phyloP scores from a whole-genome alignment of 495 filamentous ascomycete species.

The Penicillium goetzii region DNA sequence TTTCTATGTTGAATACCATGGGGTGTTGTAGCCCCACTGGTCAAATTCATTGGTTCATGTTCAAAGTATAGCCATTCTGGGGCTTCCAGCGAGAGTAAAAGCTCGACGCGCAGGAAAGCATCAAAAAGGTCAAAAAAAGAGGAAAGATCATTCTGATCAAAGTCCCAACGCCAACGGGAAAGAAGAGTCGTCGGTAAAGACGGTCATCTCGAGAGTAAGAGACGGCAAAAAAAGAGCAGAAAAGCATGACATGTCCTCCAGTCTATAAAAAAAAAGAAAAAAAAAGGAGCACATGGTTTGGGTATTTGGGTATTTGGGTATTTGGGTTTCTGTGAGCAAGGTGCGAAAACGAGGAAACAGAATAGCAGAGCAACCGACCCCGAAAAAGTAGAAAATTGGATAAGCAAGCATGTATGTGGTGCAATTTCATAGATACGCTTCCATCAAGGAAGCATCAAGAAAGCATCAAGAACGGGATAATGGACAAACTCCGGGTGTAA shows the following conservation, averaged over 20 bases:
- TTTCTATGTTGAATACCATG: constrained; percentile 15
- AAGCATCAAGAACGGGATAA: constrained; percentile 4
- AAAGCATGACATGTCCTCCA: constrained; percentile 17
- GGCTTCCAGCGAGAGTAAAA: constrained; percentile 9
- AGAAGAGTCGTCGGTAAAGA: constrained; percentile 2
- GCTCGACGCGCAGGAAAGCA: constrained; percentile 1
- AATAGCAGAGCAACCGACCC: constrained; percentile 3
- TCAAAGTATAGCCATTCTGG: constrained; percentile 12
- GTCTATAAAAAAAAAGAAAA: constrained; percentile 23
- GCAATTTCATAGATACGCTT: constrained; percentile 27
- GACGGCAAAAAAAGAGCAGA: not conserved
- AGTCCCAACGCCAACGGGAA: not conserved
- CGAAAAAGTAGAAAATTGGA: constrained; percentile 13
- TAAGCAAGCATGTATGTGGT: constrained; percentile 22
- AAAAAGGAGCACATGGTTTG: constrained; percentile 22
- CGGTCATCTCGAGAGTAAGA: not conserved
- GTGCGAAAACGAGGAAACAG: constrained; percentile 9
- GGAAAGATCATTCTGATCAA: constrained; percentile 7
- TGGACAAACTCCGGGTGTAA: constrained; percentile 23
- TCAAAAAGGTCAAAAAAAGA: not conserved
- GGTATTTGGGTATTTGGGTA: constrained; percentile 30
- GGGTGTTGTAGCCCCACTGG: constrained; percentile 10
- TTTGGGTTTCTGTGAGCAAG: constrained; percentile 32
- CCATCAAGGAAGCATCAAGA: constrained; percentile 7
- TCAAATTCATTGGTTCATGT: constrained; percentile 5